Base-by-base conservation (phyloP, 2,329 filamentous ascomycete species). In the Colletotrichum incanum region DNA sequence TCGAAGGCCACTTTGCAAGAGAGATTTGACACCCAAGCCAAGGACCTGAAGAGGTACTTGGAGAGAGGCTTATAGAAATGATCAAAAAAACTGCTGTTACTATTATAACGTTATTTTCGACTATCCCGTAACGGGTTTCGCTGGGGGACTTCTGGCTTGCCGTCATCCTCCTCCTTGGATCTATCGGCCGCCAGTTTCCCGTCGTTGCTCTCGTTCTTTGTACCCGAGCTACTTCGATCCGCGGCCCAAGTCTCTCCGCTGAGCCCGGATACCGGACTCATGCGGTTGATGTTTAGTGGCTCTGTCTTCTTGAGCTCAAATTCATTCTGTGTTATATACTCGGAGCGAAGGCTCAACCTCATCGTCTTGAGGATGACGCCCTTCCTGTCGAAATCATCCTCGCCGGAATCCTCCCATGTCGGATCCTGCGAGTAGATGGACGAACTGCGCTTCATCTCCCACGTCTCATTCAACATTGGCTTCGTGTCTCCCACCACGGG, bases 221-320 rank as follows among this genome's bases (percentile, higher is more conserved):
- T 58, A 9, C 47, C 54, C 1, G 50, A 60, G n/a, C 59, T 65
- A 11, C n/a, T 50, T 6, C 56, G 50, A 20, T 67, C 68, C 2
- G 34, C 58, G 16, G 63, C 60, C 23, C 56, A 73, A 1, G 73
- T 75, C 28, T 63, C 71, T 1, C 74, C 77, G 54, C 76, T 76
- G 61, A 75, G 39, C 11, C 70, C 72, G 1, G 79, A 77, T 23
- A 77, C 73, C 3, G 78, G 77, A 2, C 77, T 78, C 56, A 77
- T 20, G 16, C 77, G 67, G 12, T 72, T 77, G 9, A 78, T 76
- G 55, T 76, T 78, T 23, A 77, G 73, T 0, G 78, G 78, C 55
- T 80, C 78, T 65, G 79, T 79, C 69, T 76, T 49, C 8, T 78
- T 78, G 31, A 79, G 66, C 37, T 80, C 79, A 41, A 80, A 77